A percentile compares a stretch with the other conserved stretches of the same genome.
Conservation (phyloP, 495 filamentous ascomycete genomes). For the Hapsidospora chrysogenum region DNA sequence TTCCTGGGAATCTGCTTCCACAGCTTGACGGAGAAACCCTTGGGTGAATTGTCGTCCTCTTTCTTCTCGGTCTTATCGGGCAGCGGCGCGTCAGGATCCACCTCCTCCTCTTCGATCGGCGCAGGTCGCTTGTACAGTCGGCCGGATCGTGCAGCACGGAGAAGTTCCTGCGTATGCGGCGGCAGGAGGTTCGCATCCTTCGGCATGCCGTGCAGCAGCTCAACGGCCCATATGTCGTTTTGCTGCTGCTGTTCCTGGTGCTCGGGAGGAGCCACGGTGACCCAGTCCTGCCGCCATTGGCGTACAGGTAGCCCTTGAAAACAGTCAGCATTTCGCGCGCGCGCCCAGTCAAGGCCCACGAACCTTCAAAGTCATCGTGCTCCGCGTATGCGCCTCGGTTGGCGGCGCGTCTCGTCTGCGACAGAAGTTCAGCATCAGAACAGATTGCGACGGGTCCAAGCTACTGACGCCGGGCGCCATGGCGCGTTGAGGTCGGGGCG, state of each 20-base stretch:
- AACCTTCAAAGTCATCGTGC: constrained; percentile 83
- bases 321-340: constrained; percentile 1
- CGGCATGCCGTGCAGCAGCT: constrained; percentile 61
- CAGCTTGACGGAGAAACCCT: constrained; percentile 53
- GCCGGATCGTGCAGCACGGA: constrained; percentile 65
- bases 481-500: too few species aligned
- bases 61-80: constrained; percentile 16
- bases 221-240: constrained; percentile 33
- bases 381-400: constrained; percentile 60
- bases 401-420: constrained; percentile 47
- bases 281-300: constrained; percentile 65
- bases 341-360: not conserved
- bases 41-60: constrained; percentile 22
- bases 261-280: constrained; percentile 50
- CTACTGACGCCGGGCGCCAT: not conserved
- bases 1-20: constrained; percentile 71
- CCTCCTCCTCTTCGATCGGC: constrained; percentile 34
- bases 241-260: constrained; percentile 34
- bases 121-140: constrained; percentile 44
- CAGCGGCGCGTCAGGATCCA: constrained; percentile 20
- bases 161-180: constrained; percentile 63
- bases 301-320: constrained; percentile 64
- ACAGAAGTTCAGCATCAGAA: constrained; percentile 2
- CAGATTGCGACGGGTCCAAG: not conserved
- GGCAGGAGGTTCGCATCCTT: constrained; percentile 71